Percentiles rank a stretch among this genome's conserved stretches.
These are phyloP conservation scores for Micractinium sp. DNA, from an alignment of 139 green algal genomes.

Conservation along the genomic window DNA sequence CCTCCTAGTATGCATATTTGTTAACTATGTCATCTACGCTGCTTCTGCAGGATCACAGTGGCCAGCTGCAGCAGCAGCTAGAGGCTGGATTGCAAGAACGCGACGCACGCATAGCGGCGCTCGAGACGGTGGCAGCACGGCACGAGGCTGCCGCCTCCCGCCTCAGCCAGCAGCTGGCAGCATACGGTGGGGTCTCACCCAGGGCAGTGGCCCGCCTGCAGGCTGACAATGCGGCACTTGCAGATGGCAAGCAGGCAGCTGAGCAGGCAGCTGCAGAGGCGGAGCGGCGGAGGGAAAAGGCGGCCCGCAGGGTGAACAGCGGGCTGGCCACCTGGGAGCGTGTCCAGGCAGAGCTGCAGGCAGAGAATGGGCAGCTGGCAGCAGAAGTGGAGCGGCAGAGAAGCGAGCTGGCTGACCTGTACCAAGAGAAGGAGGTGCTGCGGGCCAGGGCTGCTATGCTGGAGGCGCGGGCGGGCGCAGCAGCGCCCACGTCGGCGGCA, in stretches of 20 bases:
- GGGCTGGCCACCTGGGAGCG: slow-evolving; percentile 26
- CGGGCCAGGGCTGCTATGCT: slow-evolving; percentile 16
- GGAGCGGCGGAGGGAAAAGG: background rate
- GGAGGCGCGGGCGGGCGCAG: background rate
- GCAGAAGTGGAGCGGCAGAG: slow-evolving; percentile 2
- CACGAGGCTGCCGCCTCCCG: background rate
- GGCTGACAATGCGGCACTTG: background rate
- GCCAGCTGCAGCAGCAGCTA: background rate
- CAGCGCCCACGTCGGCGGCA: background rate
- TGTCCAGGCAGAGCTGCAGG: slow-evolving; percentile 30
- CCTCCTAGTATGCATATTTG: background rate
- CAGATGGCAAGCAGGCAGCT: background rate
- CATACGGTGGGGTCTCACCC: slow-evolving; percentile 3
- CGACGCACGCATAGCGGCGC: slow-evolving; percentile 6
- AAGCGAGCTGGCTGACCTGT: background rate
- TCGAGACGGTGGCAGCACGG: slow-evolving; percentile 4
- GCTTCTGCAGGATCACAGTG: slow-evolving; percentile 17
- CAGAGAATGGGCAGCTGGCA: slow-evolving; percentile 15
- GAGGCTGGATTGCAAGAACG: slow-evolving; percentile 1
- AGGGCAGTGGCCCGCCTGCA: slow-evolving; percentile 9
- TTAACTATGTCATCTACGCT: too few relatives aligned
- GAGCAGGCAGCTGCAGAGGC: background rate
- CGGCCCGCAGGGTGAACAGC: background rate
- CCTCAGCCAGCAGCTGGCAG: slow-evolving; percentile 16
- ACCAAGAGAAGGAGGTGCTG: slow-evolving; percentile 29